Evolutionary conservation across 2,329 filamentous ascomycete species (phyloP).

Genomic region (Zymoseptoria tritici): DNA sequence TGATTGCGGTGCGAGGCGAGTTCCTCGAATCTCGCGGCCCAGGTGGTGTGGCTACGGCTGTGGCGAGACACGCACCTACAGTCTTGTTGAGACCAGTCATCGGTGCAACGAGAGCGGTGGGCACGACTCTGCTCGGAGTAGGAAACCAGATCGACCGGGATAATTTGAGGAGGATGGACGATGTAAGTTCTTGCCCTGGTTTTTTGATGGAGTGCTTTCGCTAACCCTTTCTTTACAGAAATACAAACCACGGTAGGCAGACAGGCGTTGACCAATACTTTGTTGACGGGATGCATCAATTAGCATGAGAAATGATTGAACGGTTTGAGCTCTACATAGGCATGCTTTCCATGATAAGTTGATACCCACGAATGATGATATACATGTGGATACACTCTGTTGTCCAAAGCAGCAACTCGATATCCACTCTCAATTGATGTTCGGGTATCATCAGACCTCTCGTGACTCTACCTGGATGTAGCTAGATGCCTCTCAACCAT

Average conservation of each 20-base stretch:
- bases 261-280: neutral
- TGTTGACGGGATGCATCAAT: too few relatives aligned
- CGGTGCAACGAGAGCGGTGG: constrained; percentile 79
- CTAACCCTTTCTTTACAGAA: constrained; percentile 23
- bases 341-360: neutral
- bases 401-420: neutral
- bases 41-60: constrained; percentile 68
- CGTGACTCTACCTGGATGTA: neutral
- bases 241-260: constrained; percentile 25
- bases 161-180: constrained; percentile 73
- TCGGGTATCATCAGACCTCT: neutral
- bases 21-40: constrained; percentile 80
- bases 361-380: neutral
- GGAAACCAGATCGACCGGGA: constrained; percentile 84
- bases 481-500: neutral
- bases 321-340: neutral
- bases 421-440: neutral
- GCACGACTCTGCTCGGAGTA: constrained; percentile 82
- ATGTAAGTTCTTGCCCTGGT: constrained; percentile 58
- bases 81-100: constrained; percentile 87
- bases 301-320: neutral
- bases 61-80: constrained; percentile 78
- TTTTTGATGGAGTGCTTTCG: neutral
- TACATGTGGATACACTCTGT: neutral
- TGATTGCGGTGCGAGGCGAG: constrained; percentile 89